phyloP scores from a whole-genome alignment of 768 basidiomycete genomes.

The Bullera alba region DNA sequence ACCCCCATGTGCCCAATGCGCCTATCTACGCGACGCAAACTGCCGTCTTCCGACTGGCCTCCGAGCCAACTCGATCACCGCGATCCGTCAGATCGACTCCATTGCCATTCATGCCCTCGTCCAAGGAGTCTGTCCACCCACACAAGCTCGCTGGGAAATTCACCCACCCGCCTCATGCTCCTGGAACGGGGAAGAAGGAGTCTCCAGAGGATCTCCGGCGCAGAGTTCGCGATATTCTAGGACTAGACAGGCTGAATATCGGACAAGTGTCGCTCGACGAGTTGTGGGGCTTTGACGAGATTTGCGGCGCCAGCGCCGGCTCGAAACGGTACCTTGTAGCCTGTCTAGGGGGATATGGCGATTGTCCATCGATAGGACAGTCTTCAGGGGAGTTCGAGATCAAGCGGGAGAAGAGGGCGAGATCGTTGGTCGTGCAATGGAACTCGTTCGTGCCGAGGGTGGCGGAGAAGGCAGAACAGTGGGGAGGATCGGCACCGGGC shows the following conservation, averaged over 20 bases:
- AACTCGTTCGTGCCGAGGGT: no score
- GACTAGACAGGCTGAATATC: conserved; percentile 27
- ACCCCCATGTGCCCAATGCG: conserved; percentile 20
- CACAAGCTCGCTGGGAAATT: conserved; percentile 29
- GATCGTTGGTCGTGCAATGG: no score
- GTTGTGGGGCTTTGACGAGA: conserved; percentile 31
- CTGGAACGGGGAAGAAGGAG: conserved; percentile 12
- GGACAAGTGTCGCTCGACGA: conserved; percentile 32
- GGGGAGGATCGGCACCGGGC: no score
- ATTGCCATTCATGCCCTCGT: conserved; percentile 42
- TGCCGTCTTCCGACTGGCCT: conserved; percentile 41
- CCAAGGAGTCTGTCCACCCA: conserved; percentile 29
- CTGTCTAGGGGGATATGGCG: conserved; percentile 38
- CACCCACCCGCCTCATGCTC: conserved; percentile 14
- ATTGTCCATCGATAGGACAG: conserved; percentile 21
- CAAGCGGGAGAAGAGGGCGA: no score
- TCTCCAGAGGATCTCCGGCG: conserved; percentile 15
- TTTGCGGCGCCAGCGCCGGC: conserved; percentile 30
- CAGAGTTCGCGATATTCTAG: conserved; percentile 16
- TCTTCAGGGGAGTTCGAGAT: no score
- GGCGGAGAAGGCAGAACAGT: no score
- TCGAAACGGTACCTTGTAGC: conserved; percentile 34
- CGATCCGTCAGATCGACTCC: conserved; percentile 37
- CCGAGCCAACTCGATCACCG: conserved; percentile 36
- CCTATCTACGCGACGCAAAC: conserved; percentile 45